Evolutionary conservation across 2,329 filamentous ascomycete species (phyloP), one percentile per base, ranked within the genome.

Genomic region (Monilinia laxa): DNA sequence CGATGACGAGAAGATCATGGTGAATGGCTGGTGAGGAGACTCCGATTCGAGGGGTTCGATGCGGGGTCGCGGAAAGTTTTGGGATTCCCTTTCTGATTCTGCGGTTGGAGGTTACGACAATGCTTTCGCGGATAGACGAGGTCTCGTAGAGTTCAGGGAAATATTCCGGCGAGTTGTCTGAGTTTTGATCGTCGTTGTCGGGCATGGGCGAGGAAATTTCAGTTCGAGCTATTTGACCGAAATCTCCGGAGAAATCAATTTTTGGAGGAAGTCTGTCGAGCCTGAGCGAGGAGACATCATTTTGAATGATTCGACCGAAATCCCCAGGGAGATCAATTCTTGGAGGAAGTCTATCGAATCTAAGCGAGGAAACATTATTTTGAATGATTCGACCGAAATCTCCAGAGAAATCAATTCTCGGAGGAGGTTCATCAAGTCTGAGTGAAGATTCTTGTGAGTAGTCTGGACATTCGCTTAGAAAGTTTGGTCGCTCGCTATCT

Each of bases 401-500:
- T 12, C 16, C 10, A 14, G 23, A 25, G 14, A 23, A 11, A 1
- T 45, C 23, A 20, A 9, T 14, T n/a, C 56, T 47, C 47, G 23
- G 6, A 49, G 10, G 10, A 16, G 25, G 20, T 35, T 1, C 10
- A 1, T 31, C 23, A 18, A 59, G 23, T 6, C 11, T 12, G 23
- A 45, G 3, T 16, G 20, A 23, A 60, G 12, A 18, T 49, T 0
- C 12, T 35, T 2, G 28, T 49, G 42, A 6, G 20, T 40, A 47
- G 35, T 62, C 57, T 18, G 35, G 12, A 25, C 16, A 38, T 18
- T 53, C 23, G 57, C 64, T 62, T 40, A 28, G 23, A 31, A 57
- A 55, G 25, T 53, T 62, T 47, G 47, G 11, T 47, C 12, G 31
- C 18, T 62, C 49, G 47, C 35, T 62, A 66, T 66, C 64, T 45